A percentile compares a stretch with the other conserved stretches of the same genome.
Conservation (phyloP, 768 basidiomycete species). For the Kwoniella europaea region DNA sequence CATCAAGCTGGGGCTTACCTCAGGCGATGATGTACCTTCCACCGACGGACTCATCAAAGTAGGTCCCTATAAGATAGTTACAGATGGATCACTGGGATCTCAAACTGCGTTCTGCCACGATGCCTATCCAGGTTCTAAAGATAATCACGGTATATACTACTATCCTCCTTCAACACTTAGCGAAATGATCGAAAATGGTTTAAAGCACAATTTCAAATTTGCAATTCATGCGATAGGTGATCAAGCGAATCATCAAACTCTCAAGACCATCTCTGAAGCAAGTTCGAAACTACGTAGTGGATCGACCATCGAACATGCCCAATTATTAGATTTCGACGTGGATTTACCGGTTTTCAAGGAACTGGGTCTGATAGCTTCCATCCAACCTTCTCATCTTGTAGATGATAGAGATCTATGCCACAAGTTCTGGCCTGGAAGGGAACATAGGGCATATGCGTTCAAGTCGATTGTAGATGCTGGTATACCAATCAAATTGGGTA, state of each 20-base stretch:
- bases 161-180: constrained; percentile 26
- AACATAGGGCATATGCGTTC: constrained; percentile 42
- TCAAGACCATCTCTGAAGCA: constrained; percentile 22
- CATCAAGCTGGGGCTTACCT: constrained; percentile 1
- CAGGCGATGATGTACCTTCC: constrained; percentile 31
- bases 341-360: constrained; percentile 38
- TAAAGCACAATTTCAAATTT: constrained; percentile 29
- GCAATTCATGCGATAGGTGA: constrained; percentile 53
- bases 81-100: constrained; percentile 47
- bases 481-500: constrained; percentile 41
- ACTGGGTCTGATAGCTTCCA: constrained; percentile 39
- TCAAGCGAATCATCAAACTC: constrained; percentile 38
- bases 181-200: constrained; percentile 30
- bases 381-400: constrained; percentile 48
- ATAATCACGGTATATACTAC: constrained; percentile 30
- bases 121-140: constrained; percentile 35
- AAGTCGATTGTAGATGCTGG: constrained; percentile 34
- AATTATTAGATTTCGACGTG: constrained; percentile 33
- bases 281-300: constrained; percentile 28
- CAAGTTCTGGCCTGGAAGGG: constrained; percentile 44
- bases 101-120: constrained; percentile 48
- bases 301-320: constrained; percentile 49
- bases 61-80: constrained; percentile 33
- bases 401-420: constrained; percentile 44
- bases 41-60: constrained; percentile 38